Percentiles rank a stretch among this genome's conserved stretches.
These are phyloP conservation scores for Parastagonospora nodorum DNA, from an alignment of 2,329 filamentous ascomycete species.

Conservation along the genomic window DNA sequence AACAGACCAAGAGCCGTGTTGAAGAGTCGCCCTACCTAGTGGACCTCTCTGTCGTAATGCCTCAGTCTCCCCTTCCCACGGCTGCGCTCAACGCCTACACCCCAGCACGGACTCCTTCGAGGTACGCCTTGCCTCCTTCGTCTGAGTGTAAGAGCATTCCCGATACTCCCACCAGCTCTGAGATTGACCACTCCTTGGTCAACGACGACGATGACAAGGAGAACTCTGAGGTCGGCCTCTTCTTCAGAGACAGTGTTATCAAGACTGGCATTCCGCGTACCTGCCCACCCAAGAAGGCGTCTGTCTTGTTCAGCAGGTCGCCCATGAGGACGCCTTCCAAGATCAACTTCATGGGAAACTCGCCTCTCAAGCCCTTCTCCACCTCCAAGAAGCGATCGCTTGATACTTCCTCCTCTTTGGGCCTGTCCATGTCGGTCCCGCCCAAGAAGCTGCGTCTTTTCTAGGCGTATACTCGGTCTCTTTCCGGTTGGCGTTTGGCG, in stretches of 20 bases:
- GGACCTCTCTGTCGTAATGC: constrained; percentile 30
- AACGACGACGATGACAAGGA: constrained; percentile 31
- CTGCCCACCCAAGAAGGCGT: constrained; percentile 29
- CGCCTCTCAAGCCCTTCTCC: constrained; percentile 28
- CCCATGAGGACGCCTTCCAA: constrained; percentile 61
- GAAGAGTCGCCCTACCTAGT: constrained; percentile 41
- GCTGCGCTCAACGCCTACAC: constrained; percentile 32
- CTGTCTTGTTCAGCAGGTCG: constrained; percentile 41
- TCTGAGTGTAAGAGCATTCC: constrained; percentile 29
- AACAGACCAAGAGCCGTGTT: constrained; percentile 41
- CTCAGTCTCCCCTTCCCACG: constrained; percentile 23
- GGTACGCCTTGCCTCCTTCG: constrained; percentile 27
- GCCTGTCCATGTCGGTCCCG: constrained; percentile 22
- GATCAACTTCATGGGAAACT: constrained; percentile 41
- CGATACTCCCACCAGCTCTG: constrained; percentile 32
- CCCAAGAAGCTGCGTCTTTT: constrained; percentile 35
- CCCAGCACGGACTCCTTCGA: constrained; percentile 38
- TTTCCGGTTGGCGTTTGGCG: neutral
- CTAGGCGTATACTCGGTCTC: constrained; percentile 9
- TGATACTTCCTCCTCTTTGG: constrained; percentile 17
- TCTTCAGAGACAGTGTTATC: constrained; percentile 48
- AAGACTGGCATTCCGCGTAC: constrained; percentile 50
- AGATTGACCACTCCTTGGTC: constrained; percentile 35
- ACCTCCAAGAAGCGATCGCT: constrained; percentile 28
- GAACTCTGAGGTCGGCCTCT: constrained; percentile 44